Percentiles rank a stretch among this genome's conserved stretches.
Evolutionary conservation across 495 filamentous ascomycete genomes (phyloP).

Genomic region (Aspergillus funiculosus): DNA sequence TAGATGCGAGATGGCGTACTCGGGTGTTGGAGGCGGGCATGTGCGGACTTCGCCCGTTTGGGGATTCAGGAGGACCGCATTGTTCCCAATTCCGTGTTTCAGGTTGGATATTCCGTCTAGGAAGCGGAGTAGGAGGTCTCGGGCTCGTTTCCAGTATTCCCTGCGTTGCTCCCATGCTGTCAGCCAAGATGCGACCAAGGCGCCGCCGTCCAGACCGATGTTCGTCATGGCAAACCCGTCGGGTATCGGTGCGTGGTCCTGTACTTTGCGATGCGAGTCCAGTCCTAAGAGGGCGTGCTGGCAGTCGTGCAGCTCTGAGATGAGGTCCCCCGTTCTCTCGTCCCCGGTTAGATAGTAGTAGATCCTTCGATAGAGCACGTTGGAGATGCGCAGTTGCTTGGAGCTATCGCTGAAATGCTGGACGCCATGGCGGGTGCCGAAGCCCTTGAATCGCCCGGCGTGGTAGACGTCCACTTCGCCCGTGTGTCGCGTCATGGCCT

Average conservation of each 20-base stretch:
- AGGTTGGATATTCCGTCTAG: slow-evolving; percentile 19
- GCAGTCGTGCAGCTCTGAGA: neutral
- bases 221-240: neutral
- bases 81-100: slow-evolving; percentile 20
- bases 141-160: neutral
- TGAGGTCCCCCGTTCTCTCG: slow-evolving; percentile 1
- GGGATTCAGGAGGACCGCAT: slow-evolving; percentile 20
- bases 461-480: slow-evolving; percentile 50
- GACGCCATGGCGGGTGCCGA: slow-evolving; percentile 48
- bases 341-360: slow-evolving; percentile 46
- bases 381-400: slow-evolving; percentile 43
- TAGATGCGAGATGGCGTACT: slow-evolving; percentile 22
- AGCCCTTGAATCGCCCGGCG: slow-evolving; percentile 39
- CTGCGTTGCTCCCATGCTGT: neutral
- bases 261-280: neutral
- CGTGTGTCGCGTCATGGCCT: slow-evolving; percentile 44
- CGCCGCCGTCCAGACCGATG: slow-evolving; percentile 2
- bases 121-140: slow-evolving; percentile 9
- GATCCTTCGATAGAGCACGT: slow-evolving; percentile 31
- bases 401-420: slow-evolving; percentile 47
- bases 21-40: slow-evolving; percentile 21
- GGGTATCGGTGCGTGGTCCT: neutral
- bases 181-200: neutral
- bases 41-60: slow-evolving; percentile 16
- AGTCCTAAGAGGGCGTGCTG: neutral